These are phyloP conservation scores for Zygoascus hellenicus DNA, from an alignment of 1,139 yeast genomes.

Conservation along the genomic window DNA sequence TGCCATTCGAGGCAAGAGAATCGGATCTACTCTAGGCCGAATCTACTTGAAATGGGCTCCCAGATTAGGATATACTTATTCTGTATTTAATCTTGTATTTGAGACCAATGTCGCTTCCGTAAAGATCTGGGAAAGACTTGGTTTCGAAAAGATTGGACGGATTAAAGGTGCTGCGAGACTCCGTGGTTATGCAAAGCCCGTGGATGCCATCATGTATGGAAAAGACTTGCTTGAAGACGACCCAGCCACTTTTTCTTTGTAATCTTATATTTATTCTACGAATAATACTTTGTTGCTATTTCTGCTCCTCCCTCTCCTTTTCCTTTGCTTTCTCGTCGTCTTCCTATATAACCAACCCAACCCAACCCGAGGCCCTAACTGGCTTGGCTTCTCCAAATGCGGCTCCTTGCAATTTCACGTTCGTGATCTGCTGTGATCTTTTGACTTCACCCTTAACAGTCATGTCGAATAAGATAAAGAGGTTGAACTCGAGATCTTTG, in stretches of 20 bases:
- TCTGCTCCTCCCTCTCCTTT: background rate
- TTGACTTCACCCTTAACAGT: no score
- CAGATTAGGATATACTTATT: slow-evolving; percentile 74
- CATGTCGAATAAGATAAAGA: no score
- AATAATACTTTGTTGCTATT: background rate
- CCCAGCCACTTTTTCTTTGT: background rate
- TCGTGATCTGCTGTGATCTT: background rate
- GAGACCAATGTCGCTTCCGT: slow-evolving; percentile 83
- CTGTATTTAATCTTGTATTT: slow-evolving; percentile 79
- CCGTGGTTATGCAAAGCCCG: slow-evolving; percentile 75
- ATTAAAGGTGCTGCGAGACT: slow-evolving; percentile 81
- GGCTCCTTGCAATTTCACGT: slow-evolving; percentile 4
- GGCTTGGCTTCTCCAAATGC: no score
- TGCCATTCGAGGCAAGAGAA: slow-evolving; percentile 85
- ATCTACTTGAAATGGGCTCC: slow-evolving; percentile 91
- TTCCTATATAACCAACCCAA: background rate
- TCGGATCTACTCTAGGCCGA: slow-evolving; percentile 77
- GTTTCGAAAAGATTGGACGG: slow-evolving; percentile 72
- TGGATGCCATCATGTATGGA: slow-evolving; percentile 73
- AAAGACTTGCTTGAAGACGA: slow-evolving; percentile 35
- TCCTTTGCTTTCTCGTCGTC: background rate
- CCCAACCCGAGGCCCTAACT: background rate
- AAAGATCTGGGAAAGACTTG: slow-evolving; percentile 66
- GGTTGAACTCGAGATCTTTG: slow-evolving; percentile 6
- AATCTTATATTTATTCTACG: background rate